Conservation (phyloP, 2,329 filamentous ascomycete species). For the Epichloe scottii region DNA sequence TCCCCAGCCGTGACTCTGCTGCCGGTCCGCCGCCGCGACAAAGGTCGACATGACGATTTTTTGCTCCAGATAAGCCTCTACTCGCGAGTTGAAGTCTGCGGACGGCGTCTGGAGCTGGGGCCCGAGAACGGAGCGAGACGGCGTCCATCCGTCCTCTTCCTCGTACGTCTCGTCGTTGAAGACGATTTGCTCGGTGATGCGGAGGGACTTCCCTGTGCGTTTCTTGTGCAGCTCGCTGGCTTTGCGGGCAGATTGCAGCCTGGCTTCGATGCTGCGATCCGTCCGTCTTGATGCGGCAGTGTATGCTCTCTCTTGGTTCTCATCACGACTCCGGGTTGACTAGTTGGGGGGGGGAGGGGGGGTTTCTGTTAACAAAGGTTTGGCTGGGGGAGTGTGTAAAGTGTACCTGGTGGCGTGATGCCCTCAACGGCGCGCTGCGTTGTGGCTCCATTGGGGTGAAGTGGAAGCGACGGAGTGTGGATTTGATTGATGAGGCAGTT, state of each 20-base stretch:
- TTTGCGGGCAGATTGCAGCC: constrained; percentile 73
- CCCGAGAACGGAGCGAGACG: background rate
- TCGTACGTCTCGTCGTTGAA: constrained; percentile 93
- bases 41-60: background rate
- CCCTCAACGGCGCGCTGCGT: background rate
- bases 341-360: background rate
- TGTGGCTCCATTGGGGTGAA: background rate
- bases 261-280: constrained; percentile 76
- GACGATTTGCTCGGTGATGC: constrained; percentile 76
- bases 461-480: background rate
- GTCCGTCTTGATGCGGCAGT: constrained; percentile 81
- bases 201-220: constrained; percentile 69
- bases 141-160: constrained; percentile 55
- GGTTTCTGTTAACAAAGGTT: background rate
- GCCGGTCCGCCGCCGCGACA: background rate
- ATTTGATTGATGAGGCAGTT: background rate
- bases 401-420: background rate
- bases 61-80: constrained; percentile 1
- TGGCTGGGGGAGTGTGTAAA: too few relatives aligned
- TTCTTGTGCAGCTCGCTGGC: constrained; percentile 88
- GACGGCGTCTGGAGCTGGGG: background rate
- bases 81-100: background rate
- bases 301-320: constrained; percentile 80
- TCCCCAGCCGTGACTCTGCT: background rate
- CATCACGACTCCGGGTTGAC: constrained; percentile 29